Conservation (phyloP, 805 yeast genomes). For the Saturnispora dispora region DNA sequence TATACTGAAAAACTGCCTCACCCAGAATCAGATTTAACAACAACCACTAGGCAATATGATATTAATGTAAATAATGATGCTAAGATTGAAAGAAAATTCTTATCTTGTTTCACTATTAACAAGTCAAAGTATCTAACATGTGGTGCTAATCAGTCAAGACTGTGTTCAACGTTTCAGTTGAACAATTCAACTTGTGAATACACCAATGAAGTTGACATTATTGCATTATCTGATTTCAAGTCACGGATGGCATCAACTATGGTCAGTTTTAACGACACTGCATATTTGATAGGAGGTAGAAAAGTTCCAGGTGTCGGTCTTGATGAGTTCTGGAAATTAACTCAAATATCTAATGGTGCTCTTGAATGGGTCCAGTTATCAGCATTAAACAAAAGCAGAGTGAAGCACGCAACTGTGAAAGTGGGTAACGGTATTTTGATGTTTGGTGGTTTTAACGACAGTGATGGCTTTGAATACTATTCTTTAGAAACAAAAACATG, state of each 20-base stretch:
- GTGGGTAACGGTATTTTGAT: constrained; percentile 30
- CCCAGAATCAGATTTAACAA: neutral
- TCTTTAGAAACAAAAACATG: constrained; percentile 11
- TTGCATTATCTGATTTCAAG: constrained; percentile 4
- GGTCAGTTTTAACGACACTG: neutral
- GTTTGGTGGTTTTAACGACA: constrained; percentile 38
- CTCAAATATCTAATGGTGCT: constrained; percentile 2
- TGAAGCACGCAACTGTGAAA: constrained; percentile 39
- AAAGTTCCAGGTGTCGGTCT: constrained; percentile 44
- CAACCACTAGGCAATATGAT: neutral
- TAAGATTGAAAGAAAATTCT: constrained; percentile 33
- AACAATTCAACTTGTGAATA: neutral
- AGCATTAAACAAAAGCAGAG: constrained; percentile 37
- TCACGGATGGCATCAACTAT: constrained; percentile 7
- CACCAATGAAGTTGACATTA: neutral
- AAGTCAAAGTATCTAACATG: constrained; percentile 24
- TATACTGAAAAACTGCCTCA: constrained; percentile 5
- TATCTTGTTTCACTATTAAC: constrained; percentile 14
- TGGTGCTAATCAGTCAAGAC: constrained; percentile 34
- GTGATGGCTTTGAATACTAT: constrained; percentile 17
- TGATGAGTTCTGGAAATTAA: constrained; percentile 35
- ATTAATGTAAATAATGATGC: neutral
- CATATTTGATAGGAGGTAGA: constrained; percentile 57
- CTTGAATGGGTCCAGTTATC: constrained; percentile 34
- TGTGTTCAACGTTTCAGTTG: constrained; percentile 14